A percentile compares a stretch with the other conserved stretches of the same genome.
Conservation (phyloP, 23 red algal species). For the Gracilaria caudata region DNA sequence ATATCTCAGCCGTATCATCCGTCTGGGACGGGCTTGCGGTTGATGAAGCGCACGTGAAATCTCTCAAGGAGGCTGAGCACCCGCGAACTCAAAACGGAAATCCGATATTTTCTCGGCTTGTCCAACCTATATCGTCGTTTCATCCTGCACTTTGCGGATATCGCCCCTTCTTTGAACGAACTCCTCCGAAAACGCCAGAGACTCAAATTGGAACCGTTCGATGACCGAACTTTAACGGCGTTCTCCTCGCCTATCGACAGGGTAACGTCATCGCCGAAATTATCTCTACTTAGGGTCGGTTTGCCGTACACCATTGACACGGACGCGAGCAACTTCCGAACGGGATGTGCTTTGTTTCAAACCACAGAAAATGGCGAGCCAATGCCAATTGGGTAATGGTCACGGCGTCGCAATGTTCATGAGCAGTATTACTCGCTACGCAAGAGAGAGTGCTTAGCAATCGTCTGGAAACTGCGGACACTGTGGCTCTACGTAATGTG, state of each 20-base stretch:
- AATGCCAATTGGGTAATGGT: constrained; percentile 35
- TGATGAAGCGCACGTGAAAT: neutral
- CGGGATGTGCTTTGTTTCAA: constrained; percentile 21
- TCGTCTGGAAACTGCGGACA: constrained; percentile 17
- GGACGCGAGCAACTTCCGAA: constrained; percentile 4
- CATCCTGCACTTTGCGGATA: neutral
- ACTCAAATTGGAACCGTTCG: neutral
- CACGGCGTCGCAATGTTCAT: neutral
- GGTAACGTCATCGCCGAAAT: neutral
- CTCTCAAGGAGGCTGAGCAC: neutral
- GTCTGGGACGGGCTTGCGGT: neutral
- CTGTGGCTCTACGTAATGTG: constrained; percentile 28
- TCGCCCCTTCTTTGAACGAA: neutral
- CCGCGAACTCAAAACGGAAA: neutral
- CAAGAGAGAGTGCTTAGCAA: constrained; percentile 31
- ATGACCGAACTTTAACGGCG: neutral
- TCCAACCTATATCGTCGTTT: neutral
- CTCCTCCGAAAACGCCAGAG: neutral
- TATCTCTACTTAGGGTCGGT: neutral
- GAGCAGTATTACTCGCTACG: constrained; percentile 9
- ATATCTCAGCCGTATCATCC: constrained; percentile 7
- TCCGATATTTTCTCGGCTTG: neutral
- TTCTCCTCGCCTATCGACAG: neutral
- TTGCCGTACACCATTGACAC: constrained; percentile 10
- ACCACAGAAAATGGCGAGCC: neutral